Evolutionary conservation across 345 rosid genomes (phyloP).

Genomic region (Eucalyptus marginata): DNA sequence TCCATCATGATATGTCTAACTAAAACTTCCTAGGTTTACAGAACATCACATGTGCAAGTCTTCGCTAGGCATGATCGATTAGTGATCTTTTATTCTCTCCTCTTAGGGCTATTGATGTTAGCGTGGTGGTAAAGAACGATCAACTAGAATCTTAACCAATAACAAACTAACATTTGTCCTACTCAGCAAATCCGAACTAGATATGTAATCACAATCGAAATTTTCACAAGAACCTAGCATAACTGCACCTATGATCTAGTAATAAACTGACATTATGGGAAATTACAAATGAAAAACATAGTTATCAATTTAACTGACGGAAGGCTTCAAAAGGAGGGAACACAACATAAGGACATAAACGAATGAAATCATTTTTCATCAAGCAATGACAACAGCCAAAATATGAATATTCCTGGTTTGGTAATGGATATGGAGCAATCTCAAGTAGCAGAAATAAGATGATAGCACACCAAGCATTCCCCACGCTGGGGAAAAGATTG

Average conservation of each 20-base stretch:
- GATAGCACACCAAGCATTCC: neutral
- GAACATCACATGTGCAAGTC: neutral
- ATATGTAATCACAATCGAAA: neutral
- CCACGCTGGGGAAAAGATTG: neutral
- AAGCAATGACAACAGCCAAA: neutral
- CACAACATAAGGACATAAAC: neutral
- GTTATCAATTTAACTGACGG: neutral
- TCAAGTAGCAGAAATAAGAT: neutral
- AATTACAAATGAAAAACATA: neutral
- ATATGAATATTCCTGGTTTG: neutral
- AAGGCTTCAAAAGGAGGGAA: neutral
- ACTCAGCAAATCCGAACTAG: neutral
- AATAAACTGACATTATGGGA: neutral
- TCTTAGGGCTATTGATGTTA: neutral
- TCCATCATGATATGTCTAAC: neutral
- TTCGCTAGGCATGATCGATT: neutral
- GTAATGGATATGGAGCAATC: neutral
- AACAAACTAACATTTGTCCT: neutral
- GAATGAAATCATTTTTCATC: neutral
- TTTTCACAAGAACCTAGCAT: neutral
- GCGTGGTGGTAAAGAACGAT: neutral
- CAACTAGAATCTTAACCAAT: neutral
- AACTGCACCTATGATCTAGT: neutral
- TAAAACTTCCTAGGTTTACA: neutral
- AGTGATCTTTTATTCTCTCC: neutral